phyloP scores from a whole-genome alignment of 2,329 filamentous ascomycete species.

The Fusarium graminum region DNA sequence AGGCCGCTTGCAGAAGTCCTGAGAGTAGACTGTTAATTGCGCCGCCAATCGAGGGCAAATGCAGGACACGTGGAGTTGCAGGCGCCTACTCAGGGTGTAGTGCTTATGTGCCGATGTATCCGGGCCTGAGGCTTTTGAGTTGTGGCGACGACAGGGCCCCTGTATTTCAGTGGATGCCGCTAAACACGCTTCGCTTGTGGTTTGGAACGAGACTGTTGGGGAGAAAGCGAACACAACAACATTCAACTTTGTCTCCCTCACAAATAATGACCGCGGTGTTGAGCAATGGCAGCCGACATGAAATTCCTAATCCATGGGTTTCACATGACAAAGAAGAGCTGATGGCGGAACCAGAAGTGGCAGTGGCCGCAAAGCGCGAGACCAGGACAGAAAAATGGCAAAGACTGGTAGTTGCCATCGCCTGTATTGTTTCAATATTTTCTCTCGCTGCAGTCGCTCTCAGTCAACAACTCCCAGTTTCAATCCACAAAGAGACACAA shows the following conservation, averaged over 20 bases:
- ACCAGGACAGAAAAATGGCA: not conserved
- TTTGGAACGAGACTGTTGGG: too few relatives aligned
- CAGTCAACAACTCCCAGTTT: slow-evolving; percentile 4
- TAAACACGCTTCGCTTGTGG: not conserved
- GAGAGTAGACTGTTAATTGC: not conserved
- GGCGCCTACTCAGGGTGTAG: not conserved
- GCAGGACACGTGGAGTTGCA: slow-evolving; percentile 32
- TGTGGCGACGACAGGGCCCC: not conserved
- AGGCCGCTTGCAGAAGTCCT: not conserved
- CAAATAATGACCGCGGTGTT: not conserved
- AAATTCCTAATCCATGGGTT: not conserved
- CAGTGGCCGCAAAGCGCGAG: accelerated
- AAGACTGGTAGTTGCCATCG: not conserved
- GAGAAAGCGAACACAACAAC: not conserved
- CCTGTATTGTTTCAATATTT: slow-evolving; percentile 43
- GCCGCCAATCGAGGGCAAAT: slow-evolving; percentile 29
- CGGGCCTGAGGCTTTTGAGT: slow-evolving; percentile 16
- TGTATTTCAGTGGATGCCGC: not conserved
- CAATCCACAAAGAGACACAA: not conserved
- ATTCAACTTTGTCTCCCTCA: not conserved
- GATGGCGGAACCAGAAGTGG: not conserved
- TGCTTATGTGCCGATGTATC: slow-evolving; percentile 42
- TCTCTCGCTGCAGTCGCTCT: slow-evolving; percentile 42
- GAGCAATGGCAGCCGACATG: not conserved
- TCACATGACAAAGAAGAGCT: not conserved